These are phyloP conservation scores for Rhizophora mangle DNA, from an alignment of 345 rosid genomes.

Conservation along the genomic window DNA sequence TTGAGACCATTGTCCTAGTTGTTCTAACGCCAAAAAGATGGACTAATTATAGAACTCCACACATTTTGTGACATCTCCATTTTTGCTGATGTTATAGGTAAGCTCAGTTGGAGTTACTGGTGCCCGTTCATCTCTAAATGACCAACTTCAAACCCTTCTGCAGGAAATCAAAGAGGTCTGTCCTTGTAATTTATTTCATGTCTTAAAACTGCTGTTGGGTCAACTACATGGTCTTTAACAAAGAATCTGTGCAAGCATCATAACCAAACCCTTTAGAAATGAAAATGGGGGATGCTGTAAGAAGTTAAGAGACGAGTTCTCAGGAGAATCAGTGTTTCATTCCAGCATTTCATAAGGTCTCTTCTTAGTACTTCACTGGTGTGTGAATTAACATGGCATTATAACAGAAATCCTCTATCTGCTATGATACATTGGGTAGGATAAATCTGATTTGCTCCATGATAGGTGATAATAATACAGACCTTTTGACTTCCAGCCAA, in stretches of 20 bases:
- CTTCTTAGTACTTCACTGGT: neutral
- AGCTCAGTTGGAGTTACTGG: slow-evolving; percentile 92
- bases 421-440: neutral
- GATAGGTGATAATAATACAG: neutral
- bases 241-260: no score
- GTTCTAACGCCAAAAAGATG: slow-evolving; percentile 4
- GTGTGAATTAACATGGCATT: neutral
- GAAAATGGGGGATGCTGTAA: neutral
- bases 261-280: neutral
- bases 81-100: slow-evolving; percentile 44
- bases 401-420: neutral
- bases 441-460: neutral
- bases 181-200: neutral
- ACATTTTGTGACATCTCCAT: neutral
- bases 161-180: slow-evolving; percentile 66
- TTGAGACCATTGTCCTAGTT: neutral
- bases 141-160: slow-evolving; percentile 57
- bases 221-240: no score
- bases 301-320: neutral
- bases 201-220: neutral
- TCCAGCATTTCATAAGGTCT: no score
- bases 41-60: neutral
- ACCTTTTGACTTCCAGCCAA: neutral
- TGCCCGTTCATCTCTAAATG: slow-evolving; percentile 69
- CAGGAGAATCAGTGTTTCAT: neutral